These are phyloP conservation scores for Linnemannia elongata DNA, from an alignment of 192 early-diverging fungal species.

Conservation along the genomic window DNA sequence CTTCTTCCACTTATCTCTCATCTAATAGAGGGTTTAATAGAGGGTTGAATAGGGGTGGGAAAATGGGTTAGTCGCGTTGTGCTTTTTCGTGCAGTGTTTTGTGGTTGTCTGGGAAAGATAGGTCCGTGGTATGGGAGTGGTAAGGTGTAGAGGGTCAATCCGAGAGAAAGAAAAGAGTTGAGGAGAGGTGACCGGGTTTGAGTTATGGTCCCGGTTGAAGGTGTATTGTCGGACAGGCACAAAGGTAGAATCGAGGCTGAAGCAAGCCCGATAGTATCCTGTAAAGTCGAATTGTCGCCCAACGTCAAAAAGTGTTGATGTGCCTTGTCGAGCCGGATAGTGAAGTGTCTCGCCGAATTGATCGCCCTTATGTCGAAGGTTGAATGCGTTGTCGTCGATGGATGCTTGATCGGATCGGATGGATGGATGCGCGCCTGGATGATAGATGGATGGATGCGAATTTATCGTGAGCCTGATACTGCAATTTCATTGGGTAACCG, in stretches of 20 bases:
- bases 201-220: background rate
- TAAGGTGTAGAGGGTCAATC: background rate
- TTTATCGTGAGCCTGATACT: background rate
- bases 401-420: background rate
- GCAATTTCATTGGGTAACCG: background rate
- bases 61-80: background rate
- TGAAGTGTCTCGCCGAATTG: too few species aligned
- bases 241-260: too few species aligned
- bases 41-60: background rate
- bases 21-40: constrained; percentile 10
- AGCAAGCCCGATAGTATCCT: too few species aligned
- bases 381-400: background rate
- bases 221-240: background rate
- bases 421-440: background rate
- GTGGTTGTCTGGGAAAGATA: background rate
- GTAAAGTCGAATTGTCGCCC: too few species aligned
- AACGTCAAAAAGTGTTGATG: too few species aligned
- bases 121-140: background rate
- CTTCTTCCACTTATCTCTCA: constrained; percentile 64
- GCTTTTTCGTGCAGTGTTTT: background rate
- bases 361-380: background rate
- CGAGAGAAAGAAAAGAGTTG: background rate
- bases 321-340: too few species aligned
- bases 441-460: background rate
- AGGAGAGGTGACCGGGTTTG: background rate